Conservation (phyloP, 805 yeast genomes). For the Barnettozyma siamensis region DNA sequence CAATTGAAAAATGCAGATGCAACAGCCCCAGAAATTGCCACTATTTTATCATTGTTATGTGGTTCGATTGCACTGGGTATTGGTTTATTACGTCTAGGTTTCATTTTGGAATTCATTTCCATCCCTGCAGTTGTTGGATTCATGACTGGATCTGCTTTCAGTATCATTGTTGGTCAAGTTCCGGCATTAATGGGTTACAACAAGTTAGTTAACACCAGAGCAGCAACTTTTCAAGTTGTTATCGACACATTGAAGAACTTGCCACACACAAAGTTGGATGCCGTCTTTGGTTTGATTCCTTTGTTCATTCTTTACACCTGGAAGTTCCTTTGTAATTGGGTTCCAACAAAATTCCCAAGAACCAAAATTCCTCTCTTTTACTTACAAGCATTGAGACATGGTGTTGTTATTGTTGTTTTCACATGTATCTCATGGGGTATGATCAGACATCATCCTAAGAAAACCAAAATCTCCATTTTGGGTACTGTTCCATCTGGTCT, state of each 20-base stretch:
- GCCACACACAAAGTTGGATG: constrained; percentile 64
- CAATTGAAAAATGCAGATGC: constrained; percentile 42
- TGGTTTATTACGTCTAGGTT: constrained; percentile 80
- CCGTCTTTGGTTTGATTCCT: constrained; percentile 82
- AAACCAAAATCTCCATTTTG: constrained; percentile 46
- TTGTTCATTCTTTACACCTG: constrained; percentile 66
- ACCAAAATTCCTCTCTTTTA: constrained; percentile 55
- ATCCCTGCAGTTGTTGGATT: constrained; percentile 91
- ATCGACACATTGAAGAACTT: constrained; percentile 68
- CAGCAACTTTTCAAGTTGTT: constrained; percentile 61
- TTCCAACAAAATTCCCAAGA: constrained; percentile 60
- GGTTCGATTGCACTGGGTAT: constrained; percentile 81
- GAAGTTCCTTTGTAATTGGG: constrained; percentile 57
- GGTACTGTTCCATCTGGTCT: constrained; percentile 84
- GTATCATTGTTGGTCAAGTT: constrained; percentile 77
- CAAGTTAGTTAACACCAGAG: constrained; percentile 64
- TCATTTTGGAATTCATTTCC: constrained; percentile 82
- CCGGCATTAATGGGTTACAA: constrained; percentile 79
- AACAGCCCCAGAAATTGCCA: constrained; percentile 70
- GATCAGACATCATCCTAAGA: constrained; percentile 44
- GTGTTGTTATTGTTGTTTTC: constrained; percentile 72
- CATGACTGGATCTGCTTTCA: constrained; percentile 91
- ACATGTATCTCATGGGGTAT: constrained; percentile 80
- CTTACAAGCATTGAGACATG: constrained; percentile 70
- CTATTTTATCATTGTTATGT: constrained; percentile 71